Evolutionary conservation across 2,329 filamentous ascomycete species (phyloP), one percentile per base, ranked within the genome.

Genomic region (Grosmannia huntii): DNA sequence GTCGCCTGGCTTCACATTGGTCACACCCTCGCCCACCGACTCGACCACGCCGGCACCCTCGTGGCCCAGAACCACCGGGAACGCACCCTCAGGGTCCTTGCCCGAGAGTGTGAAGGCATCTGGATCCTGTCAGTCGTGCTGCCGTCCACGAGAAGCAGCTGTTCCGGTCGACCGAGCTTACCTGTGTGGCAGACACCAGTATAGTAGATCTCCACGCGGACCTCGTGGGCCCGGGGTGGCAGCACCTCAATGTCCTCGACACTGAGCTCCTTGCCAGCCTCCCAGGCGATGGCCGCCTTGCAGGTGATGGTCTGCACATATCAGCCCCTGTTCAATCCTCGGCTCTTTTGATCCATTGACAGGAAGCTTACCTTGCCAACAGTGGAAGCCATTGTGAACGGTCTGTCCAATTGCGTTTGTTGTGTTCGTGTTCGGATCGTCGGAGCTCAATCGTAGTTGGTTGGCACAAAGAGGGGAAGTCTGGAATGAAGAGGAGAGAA

Each of bases 121-220:
- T 71, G 28, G 4, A 14, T 28, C 14, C 14, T 12, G 23, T 36
- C 23, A 28, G 38, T 23, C 19, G 38, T n/a, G 16, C 21, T 21
- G 11, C 14, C 33, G 21, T 19, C 23, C 5, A 33, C 31, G 10
- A 33, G 9, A 33, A 7, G 9, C 5, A 33, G n/a, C n/a, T n/a
- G n/a, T 10, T 9, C 31, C 9, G 6, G 11, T 33, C 6, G 27
- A 10, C 7, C 38, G 19, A 5, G 9, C 59, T 6, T 76, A 94
- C 89, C 89, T 71, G 92, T 99, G 78, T 99, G 94, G 80, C 94
- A 99, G 71, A 99, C 94, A 75, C 94, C 94, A 57, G 94, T 99
- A 79, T 96, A 95, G 80, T 92, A 86, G 71, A 97, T 89, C 79
- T 97, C 78, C 70, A 99, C 96, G 68, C 94, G 89, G 70, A 99